phyloP scores from a whole-genome alignment of 2,329 filamentous ascomycete species.

The Dactylellina haptotyla region DNA sequence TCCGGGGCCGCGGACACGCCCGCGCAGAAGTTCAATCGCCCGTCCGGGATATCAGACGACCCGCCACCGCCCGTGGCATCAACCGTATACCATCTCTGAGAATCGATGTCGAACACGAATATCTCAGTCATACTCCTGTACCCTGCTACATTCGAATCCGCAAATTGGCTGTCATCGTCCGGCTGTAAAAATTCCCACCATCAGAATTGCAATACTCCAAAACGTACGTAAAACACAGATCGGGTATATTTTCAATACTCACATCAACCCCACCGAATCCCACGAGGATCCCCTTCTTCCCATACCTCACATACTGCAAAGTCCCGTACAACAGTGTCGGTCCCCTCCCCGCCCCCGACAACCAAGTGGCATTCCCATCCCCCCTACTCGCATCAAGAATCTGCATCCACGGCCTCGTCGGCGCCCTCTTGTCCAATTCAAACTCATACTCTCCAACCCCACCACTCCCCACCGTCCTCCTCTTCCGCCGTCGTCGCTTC shows the following conservation, averaged over 20 bases:
- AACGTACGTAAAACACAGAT: too few relatives aligned
- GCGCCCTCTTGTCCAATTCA: conserved; percentile 36
- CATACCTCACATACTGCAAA: conserved; percentile 44
- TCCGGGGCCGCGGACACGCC: conserved; percentile 44
- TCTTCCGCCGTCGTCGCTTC: conserved; percentile 11
- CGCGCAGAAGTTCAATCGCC: conserved; percentile 40
- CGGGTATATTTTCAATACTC: too few relatives aligned
- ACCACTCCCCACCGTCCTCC: neutral
- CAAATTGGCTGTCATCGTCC: conserved; percentile 45
- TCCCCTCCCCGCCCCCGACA: conserved; percentile 28
- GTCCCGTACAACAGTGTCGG: conserved; percentile 47
- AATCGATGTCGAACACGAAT: conserved; percentile 52
- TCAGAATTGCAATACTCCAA: neutral
- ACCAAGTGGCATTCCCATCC: conserved; percentile 34
- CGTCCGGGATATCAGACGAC: conserved; percentile 27
- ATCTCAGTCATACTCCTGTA: conserved; percentile 47
- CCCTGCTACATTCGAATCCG: conserved; percentile 24
- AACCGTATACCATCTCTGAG: conserved; percentile 33
- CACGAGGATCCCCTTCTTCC: conserved; percentile 45
- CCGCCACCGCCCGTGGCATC: conserved; percentile 36
- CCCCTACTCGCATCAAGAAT: conserved; percentile 42
- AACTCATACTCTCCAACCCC: neutral
- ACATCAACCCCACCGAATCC: conserved; percentile 51
- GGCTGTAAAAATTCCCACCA: conserved; percentile 21
- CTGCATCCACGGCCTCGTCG: conserved; percentile 46